These are phyloP conservation scores for Naganishia antarctica DNA, from an alignment of 768 basidiomycete species.

Conservation along the genomic window DNA sequence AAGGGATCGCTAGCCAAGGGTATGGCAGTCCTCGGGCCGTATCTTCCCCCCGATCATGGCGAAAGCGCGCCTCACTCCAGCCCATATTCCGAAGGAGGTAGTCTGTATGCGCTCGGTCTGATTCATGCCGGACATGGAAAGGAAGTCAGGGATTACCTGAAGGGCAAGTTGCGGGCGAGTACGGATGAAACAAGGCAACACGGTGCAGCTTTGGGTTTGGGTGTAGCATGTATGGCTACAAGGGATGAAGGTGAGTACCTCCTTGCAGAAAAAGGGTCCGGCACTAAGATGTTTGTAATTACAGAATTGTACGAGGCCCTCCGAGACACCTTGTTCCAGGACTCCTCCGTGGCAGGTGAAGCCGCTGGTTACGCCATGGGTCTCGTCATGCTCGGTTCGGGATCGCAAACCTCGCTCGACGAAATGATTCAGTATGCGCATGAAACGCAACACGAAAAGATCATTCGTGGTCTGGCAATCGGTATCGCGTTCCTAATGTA, in stretches of 20 bases:
- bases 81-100: slow-evolving; percentile 89
- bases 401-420: slow-evolving; percentile 66
- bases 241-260: slow-evolving; percentile 58
- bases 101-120: slow-evolving; percentile 88
- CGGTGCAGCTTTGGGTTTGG: slow-evolving; percentile 93
- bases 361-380: slow-evolving; percentile 97
- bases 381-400: slow-evolving; percentile 94
- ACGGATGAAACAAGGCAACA: slow-evolving; percentile 86
- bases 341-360: slow-evolving; percentile 93
- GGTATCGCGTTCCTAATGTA: slow-evolving; percentile 90
- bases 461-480: slow-evolving; percentile 89
- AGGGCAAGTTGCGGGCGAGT: slow-evolving; percentile 68
- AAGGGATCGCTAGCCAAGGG: slow-evolving; percentile 94
- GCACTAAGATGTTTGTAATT: too few species aligned
- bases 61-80: slow-evolving; percentile 65
- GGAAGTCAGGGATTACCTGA: slow-evolving; percentile 70
- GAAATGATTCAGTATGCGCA: slow-evolving; percentile 96
- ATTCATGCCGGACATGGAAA: slow-evolving; percentile 86
- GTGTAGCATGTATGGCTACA: slow-evolving; percentile 90
- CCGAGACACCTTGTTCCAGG: slow-evolving; percentile 80
- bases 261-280: too few species aligned
- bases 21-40: slow-evolving; percentile 84
- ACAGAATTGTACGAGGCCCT: slow-evolving; percentile 84
- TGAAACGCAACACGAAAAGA: slow-evolving; percentile 99
- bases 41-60: slow-evolving; percentile 70